Conservation (phyloP, 2,329 filamentous ascomycete genomes). For the Fusarium foetens region DNA sequence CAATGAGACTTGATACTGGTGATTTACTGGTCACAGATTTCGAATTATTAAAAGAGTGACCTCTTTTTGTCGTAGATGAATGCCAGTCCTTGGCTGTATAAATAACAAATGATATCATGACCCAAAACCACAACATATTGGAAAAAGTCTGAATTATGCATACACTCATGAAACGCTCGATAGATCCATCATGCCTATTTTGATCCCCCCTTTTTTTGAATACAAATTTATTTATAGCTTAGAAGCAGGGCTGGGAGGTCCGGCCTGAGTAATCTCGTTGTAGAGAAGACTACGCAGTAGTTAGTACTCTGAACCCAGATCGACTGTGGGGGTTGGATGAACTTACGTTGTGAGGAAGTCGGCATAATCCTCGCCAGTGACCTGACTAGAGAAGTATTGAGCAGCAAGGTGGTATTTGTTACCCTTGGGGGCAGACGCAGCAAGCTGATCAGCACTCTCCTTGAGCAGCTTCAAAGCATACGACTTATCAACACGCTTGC, state of each 20-base stretch:
- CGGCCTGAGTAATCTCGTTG: slow-evolving; percentile 84
- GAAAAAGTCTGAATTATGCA: slow-evolving; percentile 13
- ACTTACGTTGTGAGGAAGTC: slow-evolving; percentile 90
- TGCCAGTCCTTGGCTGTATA: slow-evolving; percentile 11
- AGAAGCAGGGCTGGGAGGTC: slow-evolving; percentile 68
- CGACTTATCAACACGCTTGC: slow-evolving; percentile 91
- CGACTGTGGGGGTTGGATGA: neutral
- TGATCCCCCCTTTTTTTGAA: neutral
- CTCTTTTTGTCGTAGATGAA: slow-evolving; percentile 14
- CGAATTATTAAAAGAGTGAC: neutral
- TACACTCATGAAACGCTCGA: slow-evolving; percentile 32
- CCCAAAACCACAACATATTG: slow-evolving; percentile 7
- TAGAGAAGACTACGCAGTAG: slow-evolving; percentile 74
- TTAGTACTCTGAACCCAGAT: neutral
- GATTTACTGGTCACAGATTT: neutral
- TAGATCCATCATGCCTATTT: slow-evolving; percentile 13
- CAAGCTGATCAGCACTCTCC: slow-evolving; percentile 83
- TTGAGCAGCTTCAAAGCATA: slow-evolving; percentile 88
- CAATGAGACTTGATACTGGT: neutral
- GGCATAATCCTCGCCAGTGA: slow-evolving; percentile 96
- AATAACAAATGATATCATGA: slow-evolving; percentile 33
- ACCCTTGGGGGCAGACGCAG: slow-evolving; percentile 79
- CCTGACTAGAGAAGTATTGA: slow-evolving; percentile 91
- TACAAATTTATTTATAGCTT: slow-evolving; percentile 62
- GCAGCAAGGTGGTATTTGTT: slow-evolving; percentile 93